A percentile compares a stretch with the other conserved stretches of the same genome.
phyloP scores from a whole-genome alignment of 2,329 filamentous ascomycete genomes.

The Thielaviopsis cerberus region DNA sequence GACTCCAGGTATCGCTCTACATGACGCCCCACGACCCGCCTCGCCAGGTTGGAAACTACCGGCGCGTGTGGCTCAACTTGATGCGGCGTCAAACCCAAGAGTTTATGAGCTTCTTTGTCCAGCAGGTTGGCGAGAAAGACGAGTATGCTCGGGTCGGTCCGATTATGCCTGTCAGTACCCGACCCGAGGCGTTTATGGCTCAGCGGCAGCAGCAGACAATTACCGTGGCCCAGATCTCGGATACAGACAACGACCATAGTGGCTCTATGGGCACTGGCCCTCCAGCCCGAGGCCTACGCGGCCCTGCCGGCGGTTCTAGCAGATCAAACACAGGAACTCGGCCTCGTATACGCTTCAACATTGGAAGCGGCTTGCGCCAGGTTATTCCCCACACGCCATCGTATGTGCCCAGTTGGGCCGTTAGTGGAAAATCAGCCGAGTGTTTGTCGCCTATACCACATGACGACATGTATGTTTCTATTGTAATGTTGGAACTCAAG shows the following conservation, averaged over 20 bases:
- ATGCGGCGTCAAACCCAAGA: slow-evolving; percentile 7
- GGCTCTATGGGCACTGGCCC: not conserved
- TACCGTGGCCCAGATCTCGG: slow-evolving; percentile 6
- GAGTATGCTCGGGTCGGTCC: slow-evolving; percentile 9
- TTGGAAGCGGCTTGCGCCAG: slow-evolving; percentile 6
- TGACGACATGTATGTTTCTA: slow-evolving; percentile 8
- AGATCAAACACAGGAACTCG: not conserved
- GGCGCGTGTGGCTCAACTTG: slow-evolving; percentile 12
- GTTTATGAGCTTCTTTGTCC: slow-evolving; percentile 11
- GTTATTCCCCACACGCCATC: slow-evolving; percentile 6
- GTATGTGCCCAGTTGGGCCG: slow-evolving; percentile 8
- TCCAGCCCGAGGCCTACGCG: not conserved
- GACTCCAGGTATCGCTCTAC: slow-evolving; percentile 6
- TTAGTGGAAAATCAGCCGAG: not conserved
- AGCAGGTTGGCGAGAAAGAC: slow-evolving; percentile 10
- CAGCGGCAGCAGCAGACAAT: slow-evolving; percentile 10
- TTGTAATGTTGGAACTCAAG: slow-evolving; percentile 8
- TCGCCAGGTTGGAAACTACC: slow-evolving; percentile 8
- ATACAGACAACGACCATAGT: not conserved
- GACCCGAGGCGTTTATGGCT: slow-evolving; percentile 5
- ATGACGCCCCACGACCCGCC: slow-evolving; percentile 11
- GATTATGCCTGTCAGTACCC: slow-evolving; percentile 7
- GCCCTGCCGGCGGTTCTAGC: not conserved
- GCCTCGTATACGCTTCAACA: slow-evolving; percentile 6
- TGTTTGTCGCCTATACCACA: slow-evolving; percentile 10